Percentiles rank a stretch among this genome's conserved stretches.
Conservation (phyloP, 768 basidiomycete genomes). For the Trametes coccinea region DNA sequence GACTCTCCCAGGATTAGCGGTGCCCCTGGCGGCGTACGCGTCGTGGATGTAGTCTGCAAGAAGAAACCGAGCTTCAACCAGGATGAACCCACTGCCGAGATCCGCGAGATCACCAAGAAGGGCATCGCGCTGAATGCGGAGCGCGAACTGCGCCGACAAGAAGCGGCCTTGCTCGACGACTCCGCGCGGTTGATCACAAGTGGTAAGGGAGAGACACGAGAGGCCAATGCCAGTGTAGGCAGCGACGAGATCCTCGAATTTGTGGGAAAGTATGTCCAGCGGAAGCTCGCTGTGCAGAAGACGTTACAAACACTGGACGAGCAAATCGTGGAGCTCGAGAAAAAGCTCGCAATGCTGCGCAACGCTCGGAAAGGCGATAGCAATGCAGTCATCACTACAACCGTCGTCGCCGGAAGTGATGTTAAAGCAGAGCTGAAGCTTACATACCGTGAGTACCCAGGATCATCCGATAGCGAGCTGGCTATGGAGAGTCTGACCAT, state of each 20-base stretch:
- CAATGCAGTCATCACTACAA: not conserved
- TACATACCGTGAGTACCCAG: constrained; percentile 39
- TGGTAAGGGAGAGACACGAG: constrained; percentile 28
- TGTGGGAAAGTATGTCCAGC: constrained; percentile 43
- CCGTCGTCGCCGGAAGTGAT: constrained; percentile 7
- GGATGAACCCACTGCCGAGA: constrained; percentile 38
- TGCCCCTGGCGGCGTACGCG: constrained; percentile 42
- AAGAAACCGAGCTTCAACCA: not conserved
- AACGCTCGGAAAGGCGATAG: constrained; percentile 8
- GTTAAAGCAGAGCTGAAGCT: constrained; percentile 44
- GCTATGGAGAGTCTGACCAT: too few relatives aligned
- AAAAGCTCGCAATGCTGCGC: constrained; percentile 1
- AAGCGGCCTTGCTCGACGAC: constrained; percentile 42
- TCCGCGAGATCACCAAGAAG: constrained; percentile 33
- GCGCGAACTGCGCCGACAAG: constrained; percentile 41
- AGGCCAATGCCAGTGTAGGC: constrained; percentile 34
- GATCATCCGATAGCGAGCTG: not conserved
- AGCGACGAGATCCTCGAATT: constrained; percentile 39
- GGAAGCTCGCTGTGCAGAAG: constrained; percentile 38
- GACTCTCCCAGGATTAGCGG: constrained; percentile 56
- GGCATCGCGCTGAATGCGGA: constrained; percentile 40
- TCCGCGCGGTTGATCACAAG: constrained; percentile 47
- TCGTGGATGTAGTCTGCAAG: constrained; percentile 59
- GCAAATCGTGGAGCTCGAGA: constrained; percentile 37
- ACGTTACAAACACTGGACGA: constrained; percentile 41